Evolutionary conservation across 2,329 filamentous ascomycete species (phyloP).

Genomic region (Aspergillus chevalieri): DNA sequence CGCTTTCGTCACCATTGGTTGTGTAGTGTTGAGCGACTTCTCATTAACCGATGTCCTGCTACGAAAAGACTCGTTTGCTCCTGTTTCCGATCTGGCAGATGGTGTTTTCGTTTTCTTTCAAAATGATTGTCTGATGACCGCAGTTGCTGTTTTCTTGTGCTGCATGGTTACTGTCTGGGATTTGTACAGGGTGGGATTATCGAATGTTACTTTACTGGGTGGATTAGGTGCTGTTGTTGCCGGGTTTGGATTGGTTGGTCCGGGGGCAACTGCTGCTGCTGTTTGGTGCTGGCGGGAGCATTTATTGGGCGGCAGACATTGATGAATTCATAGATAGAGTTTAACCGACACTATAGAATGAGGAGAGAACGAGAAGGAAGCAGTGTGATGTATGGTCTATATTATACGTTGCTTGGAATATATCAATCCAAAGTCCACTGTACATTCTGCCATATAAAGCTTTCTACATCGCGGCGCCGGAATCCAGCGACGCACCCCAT

Average conservation of each 20-base stretch:
- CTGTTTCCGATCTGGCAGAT: conserved; percentile 8
- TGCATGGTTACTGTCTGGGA: conserved; percentile 14
- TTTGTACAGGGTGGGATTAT: conserved; percentile 14
- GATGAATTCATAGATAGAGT: too few species aligned
- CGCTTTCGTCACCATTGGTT: background rate
- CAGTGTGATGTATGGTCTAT: background rate
- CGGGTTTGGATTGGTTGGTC: conserved; percentile 11
- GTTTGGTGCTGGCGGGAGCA: conserved; percentile 20
- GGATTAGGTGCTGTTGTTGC: conserved; percentile 4
- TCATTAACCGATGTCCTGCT: conserved; percentile 14
- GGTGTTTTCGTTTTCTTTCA: conserved; percentile 19
- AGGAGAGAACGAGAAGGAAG: conserved; percentile 4
- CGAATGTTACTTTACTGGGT: conserved; percentile 5
- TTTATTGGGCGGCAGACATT: too few species aligned
- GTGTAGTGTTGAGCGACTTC: background rate
- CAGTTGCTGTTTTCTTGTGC: conserved; percentile 14
- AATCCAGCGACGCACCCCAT: conserved; percentile 13
- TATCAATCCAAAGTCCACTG: background rate
- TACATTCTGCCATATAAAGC: conserved; percentile 4
- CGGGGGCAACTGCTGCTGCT: conserved; percentile 13
- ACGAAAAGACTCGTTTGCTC: conserved; percentile 4
- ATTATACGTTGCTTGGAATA: background rate
- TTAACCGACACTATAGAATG: background rate
- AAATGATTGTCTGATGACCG: conserved; percentile 17
- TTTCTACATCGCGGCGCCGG: conserved; percentile 10